These are phyloP conservation scores for Shiraia sp. DNA, from an alignment of 2,329 filamentous ascomycete genomes.

Conservation along the genomic window DNA sequence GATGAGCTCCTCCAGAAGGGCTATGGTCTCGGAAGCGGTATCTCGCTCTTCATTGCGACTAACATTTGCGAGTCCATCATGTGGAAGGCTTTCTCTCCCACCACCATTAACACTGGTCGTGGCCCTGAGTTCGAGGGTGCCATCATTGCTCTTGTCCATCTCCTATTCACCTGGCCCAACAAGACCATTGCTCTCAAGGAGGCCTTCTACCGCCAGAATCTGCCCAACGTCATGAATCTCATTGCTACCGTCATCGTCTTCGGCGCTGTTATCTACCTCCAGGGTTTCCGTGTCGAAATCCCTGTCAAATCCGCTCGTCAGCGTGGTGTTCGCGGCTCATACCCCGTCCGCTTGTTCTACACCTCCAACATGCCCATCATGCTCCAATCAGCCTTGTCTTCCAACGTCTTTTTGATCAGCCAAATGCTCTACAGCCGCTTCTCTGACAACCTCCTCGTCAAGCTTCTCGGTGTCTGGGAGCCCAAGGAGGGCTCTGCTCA, in stretches of 20 bases:
- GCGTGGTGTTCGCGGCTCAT: constrained; percentile 96
- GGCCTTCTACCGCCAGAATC: constrained; percentile 98
- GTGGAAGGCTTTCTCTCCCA: constrained; percentile 99
- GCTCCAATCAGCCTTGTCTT: constrained; percentile 97
- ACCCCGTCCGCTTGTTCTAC: constrained; percentile 99
- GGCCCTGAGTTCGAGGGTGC: constrained; percentile 99
- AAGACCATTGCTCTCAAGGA: constrained; percentile 98
- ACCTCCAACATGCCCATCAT: constrained; percentile 99
- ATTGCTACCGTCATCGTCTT: constrained; percentile 92
- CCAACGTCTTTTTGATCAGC: constrained; percentile 98
- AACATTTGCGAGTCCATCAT: constrained; percentile 99
- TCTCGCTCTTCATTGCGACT: constrained; percentile 99
- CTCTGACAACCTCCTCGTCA: constrained; percentile 97
- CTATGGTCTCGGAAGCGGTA: constrained; percentile 96
- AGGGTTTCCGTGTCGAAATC: constrained; percentile 99
- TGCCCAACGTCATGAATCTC: constrained; percentile 99
- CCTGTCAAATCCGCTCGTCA: constrained; percentile 99
- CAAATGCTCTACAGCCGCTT: constrained; percentile 99
- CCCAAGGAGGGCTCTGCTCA: constrained; percentile 94
- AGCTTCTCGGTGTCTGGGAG: constrained; percentile 98
- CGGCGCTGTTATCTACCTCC: constrained; percentile 96
- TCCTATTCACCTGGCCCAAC: constrained; percentile 97
- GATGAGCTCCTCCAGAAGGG: constrained; percentile 99
- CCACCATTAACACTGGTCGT: constrained; percentile 98
- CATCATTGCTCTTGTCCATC: constrained; percentile 96